A percentile compares a stretch with the other conserved stretches of the same genome.
phyloP scores from a whole-genome alignment of 805 yeast species.

The Yamadazyma insecticola region DNA sequence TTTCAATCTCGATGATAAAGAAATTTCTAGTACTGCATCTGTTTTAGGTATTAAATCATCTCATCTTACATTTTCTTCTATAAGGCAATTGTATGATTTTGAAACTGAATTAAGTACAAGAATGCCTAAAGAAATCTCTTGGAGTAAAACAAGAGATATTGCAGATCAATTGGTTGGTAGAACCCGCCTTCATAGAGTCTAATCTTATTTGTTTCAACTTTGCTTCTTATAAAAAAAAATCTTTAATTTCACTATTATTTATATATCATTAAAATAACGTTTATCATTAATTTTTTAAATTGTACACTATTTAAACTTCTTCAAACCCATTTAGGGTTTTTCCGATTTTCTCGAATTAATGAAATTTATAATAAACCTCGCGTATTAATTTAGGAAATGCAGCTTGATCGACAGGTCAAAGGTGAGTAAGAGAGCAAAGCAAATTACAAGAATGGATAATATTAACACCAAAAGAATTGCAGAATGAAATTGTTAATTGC shows the following conservation, averaged over 20 bases:
- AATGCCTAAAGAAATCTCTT: slow-evolving; percentile 84
- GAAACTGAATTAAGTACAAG: slow-evolving; percentile 80
- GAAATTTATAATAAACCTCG: no score
- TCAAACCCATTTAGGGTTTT: no score
- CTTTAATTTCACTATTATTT: no score
- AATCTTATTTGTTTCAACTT: neutral
- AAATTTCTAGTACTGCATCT: slow-evolving; percentile 53
- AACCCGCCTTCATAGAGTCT: slow-evolving; percentile 16
- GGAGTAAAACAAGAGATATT: slow-evolving; percentile 71
- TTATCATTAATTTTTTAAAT: no score
- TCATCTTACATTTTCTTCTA: slow-evolving; percentile 67
- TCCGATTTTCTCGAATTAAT: no score
- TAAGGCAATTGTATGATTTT: slow-evolving; percentile 73
- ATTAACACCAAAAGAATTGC: no score
- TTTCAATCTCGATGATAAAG: slow-evolving; percentile 28
- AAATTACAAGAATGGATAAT: no score
- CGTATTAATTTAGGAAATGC: no score
- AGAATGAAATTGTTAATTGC: slow-evolving; percentile 2
- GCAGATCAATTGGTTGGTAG: slow-evolving; percentile 86
- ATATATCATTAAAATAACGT: no score
- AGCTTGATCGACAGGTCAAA: no score
- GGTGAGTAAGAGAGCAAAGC: no score
- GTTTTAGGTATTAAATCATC: slow-evolving; percentile 82
- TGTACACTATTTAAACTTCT: no score
- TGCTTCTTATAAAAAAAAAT: neutral